Percentiles rank a stretch among this genome's conserved stretches.
These are phyloP conservation scores for Escovopsis sp. DNA, from an alignment of 2,329 filamentous ascomycete species.

Conservation along the genomic window DNA sequence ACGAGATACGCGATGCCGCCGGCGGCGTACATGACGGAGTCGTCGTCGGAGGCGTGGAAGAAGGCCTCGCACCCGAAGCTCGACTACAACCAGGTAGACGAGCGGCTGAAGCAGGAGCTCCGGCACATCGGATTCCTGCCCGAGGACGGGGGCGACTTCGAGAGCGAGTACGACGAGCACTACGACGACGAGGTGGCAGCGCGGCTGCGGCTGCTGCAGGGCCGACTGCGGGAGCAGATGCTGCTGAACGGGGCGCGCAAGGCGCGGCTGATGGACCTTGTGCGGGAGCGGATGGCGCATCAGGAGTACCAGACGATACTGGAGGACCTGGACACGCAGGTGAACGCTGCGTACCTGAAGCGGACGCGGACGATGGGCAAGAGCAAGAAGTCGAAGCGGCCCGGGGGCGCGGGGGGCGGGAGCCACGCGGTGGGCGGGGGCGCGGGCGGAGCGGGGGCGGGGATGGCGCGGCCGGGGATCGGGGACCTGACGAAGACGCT, in stretches of 20 bases:
- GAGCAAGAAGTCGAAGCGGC: conserved; percentile 76
- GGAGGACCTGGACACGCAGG: conserved; percentile 88
- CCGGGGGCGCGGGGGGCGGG: conserved; percentile 59
- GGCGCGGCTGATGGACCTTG: conserved; percentile 68
- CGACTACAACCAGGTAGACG: conserved; percentile 76
- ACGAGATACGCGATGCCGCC: conserved; percentile 37
- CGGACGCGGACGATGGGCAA: conserved; percentile 89
- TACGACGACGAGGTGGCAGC: conserved; percentile 90
- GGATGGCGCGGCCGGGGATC: conserved; percentile 60
- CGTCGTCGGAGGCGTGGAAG: conserved; percentile 62
- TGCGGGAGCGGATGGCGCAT: conserved; percentile 84
- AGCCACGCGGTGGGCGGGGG: conserved; percentile 45
- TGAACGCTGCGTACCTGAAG: conserved; percentile 90
- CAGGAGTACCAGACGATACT: conserved; percentile 96
- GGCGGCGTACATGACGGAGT: conserved; percentile 67
- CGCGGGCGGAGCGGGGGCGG: too few relatives aligned
- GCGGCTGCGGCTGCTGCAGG: conserved; percentile 71
- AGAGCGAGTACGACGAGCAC: conserved; percentile 72
- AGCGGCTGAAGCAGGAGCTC: conserved; percentile 81
- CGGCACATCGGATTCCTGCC: conserved; percentile 79
- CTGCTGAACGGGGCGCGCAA: conserved; percentile 86
- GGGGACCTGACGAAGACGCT: conserved; percentile 81
- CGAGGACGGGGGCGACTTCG: conserved; percentile 40
- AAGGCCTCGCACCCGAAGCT: conserved; percentile 59
- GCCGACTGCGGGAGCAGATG: conserved; percentile 66